A percentile compares a stretch with the other conserved stretches of the same genome.
Evolutionary conservation across 2,329 filamentous ascomycete genomes (phyloP).

Genomic region (Diplodia corticola): DNA sequence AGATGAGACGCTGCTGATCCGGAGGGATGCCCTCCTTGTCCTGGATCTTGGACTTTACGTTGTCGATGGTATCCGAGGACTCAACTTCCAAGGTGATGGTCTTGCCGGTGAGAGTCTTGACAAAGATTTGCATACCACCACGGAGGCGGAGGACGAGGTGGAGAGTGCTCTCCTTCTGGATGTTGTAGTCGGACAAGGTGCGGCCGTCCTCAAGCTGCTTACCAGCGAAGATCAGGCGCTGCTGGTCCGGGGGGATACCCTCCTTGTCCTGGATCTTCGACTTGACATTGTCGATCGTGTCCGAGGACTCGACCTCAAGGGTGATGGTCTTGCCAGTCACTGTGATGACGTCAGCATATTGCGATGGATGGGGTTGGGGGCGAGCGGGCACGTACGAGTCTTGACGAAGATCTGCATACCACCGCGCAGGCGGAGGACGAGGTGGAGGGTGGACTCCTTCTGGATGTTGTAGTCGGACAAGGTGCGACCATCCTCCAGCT

Average conservation of each 20-base stretch:
- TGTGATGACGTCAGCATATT: conserved; percentile 41
- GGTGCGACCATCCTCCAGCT: conserved; percentile 92
- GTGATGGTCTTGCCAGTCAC: conserved; percentile 60
- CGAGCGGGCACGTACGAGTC: conserved; percentile 43
- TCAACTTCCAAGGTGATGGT: conserved; percentile 68
- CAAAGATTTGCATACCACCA: conserved; percentile 65
- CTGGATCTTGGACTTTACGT: conserved; percentile 96
- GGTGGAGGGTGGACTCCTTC: conserved; percentile 73
- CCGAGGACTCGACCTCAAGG: conserved; percentile 42
- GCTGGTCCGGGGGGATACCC: conserved; percentile 60
- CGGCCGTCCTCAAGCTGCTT: conserved; percentile 61
- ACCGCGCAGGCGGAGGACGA: conserved; percentile 72
- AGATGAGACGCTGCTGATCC: conserved; percentile 94
- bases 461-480: conserved; percentile 95
- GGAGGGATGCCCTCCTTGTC: conserved; percentile 97
- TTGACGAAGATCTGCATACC: conserved; percentile 65
- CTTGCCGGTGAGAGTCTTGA: conserved; percentile 62
- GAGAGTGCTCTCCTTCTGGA: conserved; percentile 65
- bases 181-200: conserved; percentile 57
- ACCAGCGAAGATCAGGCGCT: conserved; percentile 59
- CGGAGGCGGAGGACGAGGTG: conserved; percentile 74
- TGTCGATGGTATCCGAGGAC: conserved; percentile 86
- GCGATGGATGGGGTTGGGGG: conserved; percentile 29
- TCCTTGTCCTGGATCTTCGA: conserved; percentile 59
- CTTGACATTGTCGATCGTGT: conserved; percentile 46